Base-by-base conservation (phyloP, 495 filamentous ascomycete genomes). In the Rostrohypoxylon terebratum region DNA sequence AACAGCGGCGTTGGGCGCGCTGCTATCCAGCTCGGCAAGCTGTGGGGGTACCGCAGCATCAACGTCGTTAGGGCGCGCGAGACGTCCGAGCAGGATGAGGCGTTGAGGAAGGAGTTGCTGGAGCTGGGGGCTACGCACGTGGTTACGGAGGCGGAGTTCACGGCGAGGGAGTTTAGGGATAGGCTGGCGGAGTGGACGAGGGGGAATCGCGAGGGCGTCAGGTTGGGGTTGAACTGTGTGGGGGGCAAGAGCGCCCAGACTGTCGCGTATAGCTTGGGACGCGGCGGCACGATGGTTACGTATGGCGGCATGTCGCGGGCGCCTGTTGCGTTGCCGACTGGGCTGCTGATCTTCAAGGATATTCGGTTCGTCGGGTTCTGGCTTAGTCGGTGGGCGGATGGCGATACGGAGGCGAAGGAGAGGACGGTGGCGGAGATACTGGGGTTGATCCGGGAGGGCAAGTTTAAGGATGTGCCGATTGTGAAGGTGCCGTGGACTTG, bases 241-340 rank as follows among this genome's bases (percentile, higher is more conserved):
- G 96, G 96, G n/a, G 96, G 96, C 1, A 92, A 93, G 77, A 87
- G 89, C 40, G 92, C 93, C 4, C 86, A 88, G 25, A 86, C 89
- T 1, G 80, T 98, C 71, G 91, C 93, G 4, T 90, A 90, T 77
- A 81, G 84, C 1, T 82, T 99, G 25, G 83, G 84, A 1, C 80
- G 84, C 0, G 86, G 87, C 16, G 93, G 87, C 1, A 88, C 91
- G 51, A 84, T 98, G 81, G 93, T 98, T 33, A 97, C 95, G 28
- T 99, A 99, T 75, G 96, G 96, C 31, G 96, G 92, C 18, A 99
- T 99, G 96, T 88, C 90, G 42, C 90, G 92, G 72, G 89, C 95
- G 82, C 93, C 94, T 0, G 85, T 97, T 14, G 84, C 84, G 23
- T 80, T 98, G 67, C 92, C 93, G 0, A 91, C 93, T 3, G 89